These are phyloP conservation scores for Candida dubliniensis DNA, from an alignment of 1,139 yeast species.

Conservation along the genomic window DNA sequence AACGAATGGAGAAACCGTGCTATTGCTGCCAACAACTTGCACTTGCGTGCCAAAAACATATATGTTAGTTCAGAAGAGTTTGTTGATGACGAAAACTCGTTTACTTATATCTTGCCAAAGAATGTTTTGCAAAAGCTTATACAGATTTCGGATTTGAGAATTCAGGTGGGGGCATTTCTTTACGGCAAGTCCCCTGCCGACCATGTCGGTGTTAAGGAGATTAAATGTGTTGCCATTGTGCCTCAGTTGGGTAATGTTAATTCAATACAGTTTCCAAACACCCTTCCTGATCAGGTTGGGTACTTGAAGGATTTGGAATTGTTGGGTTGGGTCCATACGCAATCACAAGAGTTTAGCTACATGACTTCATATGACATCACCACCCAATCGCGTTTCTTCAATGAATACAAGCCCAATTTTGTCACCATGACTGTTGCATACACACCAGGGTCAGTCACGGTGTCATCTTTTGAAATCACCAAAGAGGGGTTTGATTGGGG, in stretches of 20 bases:
- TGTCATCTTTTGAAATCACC: constrained; percentile 63
- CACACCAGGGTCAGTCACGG: constrained; percentile 81
- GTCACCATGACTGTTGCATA: constrained; percentile 68
- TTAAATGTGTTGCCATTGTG: constrained; percentile 70
- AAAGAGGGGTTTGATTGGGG: constrained; percentile 84
- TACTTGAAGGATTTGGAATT: constrained; percentile 52
- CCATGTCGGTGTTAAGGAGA: constrained; percentile 72
- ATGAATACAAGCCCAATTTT: constrained; percentile 34
- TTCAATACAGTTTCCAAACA: constrained; percentile 60
- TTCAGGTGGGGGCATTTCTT: constrained; percentile 79
- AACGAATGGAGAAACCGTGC: constrained; percentile 94
- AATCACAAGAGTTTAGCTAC: constrained; percentile 56
- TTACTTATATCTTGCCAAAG: constrained; percentile 77
- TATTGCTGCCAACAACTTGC: constrained; percentile 70
- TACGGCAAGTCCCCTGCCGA: constrained; percentile 78
- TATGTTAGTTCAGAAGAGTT: constrained; percentile 60
- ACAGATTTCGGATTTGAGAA: constrained; percentile 76
- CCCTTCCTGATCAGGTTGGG: constrained; percentile 39
- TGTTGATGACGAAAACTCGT: constrained; percentile 45
- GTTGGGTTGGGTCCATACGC: constrained; percentile 84
- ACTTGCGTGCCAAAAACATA: constrained; percentile 73
- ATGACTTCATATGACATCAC: constrained; percentile 74
- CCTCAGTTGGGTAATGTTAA: constrained; percentile 85
- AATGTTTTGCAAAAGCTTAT: constrained; percentile 77
- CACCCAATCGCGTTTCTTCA: constrained; percentile 40